Percentiles rank a stretch among this genome's conserved stretches.
phyloP scores from a whole-genome alignment of 2,329 filamentous ascomycete species.

The Tricladium varicosporioides region DNA sequence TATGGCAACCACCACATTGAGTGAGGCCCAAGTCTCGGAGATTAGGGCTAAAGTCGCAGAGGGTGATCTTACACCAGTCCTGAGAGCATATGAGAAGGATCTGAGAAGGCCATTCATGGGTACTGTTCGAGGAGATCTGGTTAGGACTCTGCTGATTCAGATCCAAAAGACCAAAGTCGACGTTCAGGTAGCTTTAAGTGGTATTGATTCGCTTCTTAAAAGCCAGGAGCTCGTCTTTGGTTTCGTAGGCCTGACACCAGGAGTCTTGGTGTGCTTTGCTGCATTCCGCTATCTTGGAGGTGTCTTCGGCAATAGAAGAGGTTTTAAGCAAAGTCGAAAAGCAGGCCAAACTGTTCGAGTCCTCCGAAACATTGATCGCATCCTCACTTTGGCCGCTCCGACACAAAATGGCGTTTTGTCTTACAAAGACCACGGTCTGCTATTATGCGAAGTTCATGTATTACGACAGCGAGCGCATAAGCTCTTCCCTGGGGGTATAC shows the following conservation, averaged over 20 bases:
- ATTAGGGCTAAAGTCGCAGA: slow-evolving; percentile 81
- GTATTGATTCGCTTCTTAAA: slow-evolving; percentile 90
- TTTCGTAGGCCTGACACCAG: slow-evolving; percentile 92
- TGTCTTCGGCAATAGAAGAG: slow-evolving; percentile 67
- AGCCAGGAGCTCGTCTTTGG: slow-evolving; percentile 97
- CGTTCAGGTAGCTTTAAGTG: slow-evolving; percentile 91
- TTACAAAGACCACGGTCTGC: slow-evolving; percentile 88
- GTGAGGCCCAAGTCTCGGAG: slow-evolving; percentile 67
- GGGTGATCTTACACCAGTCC: slow-evolving; percentile 88
- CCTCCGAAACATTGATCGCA: slow-evolving; percentile 84
- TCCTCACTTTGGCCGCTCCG: slow-evolving; percentile 66
- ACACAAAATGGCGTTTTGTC: slow-evolving; percentile 73
- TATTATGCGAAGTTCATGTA: slow-evolving; percentile 87
- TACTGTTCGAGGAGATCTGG: slow-evolving; percentile 79
- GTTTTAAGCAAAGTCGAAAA: slow-evolving; percentile 61
- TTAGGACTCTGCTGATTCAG: slow-evolving; percentile 89
- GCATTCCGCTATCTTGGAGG: slow-evolving; percentile 68
- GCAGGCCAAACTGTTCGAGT: slow-evolving; percentile 73
- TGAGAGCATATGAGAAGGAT: slow-evolving; percentile 89
- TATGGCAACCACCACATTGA: slow-evolving; percentile 50
- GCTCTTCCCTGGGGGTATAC: slow-evolving; percentile 71
- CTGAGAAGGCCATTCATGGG: slow-evolving; percentile 78
- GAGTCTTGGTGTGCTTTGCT: slow-evolving; percentile 82
- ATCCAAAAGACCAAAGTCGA: slow-evolving; percentile 99
- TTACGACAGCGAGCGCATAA: slow-evolving; percentile 66